Base-by-base conservation (phyloP, 441 rosid genomes). In the Sinapis alba region DNA sequence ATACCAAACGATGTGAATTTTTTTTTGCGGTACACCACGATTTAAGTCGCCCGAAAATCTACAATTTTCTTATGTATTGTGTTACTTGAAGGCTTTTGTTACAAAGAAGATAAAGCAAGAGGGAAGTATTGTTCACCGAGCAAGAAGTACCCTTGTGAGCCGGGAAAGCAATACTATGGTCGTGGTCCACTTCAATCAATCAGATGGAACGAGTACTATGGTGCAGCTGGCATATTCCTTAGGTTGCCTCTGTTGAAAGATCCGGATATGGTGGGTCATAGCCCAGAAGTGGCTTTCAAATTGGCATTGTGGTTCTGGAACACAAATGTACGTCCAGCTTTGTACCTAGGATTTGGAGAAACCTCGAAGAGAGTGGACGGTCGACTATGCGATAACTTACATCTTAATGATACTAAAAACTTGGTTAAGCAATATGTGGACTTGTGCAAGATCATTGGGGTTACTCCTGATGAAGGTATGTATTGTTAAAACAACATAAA, bases 161-260 rank as follows among this genome's bases (percentile, higher is more conserved):
- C 61, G 6, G 54, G 56, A 23, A 47, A 75, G 71, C 77, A 79
- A 10, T 85, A 86, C 78, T 85, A 78, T 16, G 88, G 90, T 9
- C 84, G 88, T 7, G 85, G 90, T 16, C 87, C 84, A 2, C 75
- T 86, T 73, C 90, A 83, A 51, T 5, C 21, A 58, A 75, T 83
- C 32, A 78, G 87, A 13, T 86, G 90, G 90, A 86, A 86, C 72
- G 85, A 18, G 83, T 84, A 85, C 73, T 84, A 84, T 10, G 88
- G 90, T 41, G 85, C 90, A 0, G 87, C 88, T 11, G 84, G 87
- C 2, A 26, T 51, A 1, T 62, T 68, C 75, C 66, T 84, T 1
- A 75, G 80, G 5, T 65, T 86, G 30, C 83, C 85, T 28, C 70
- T 85, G 26, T 62, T 84, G 41, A 75, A 74, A 79, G 64, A 83